Evolutionary conservation across 768 basidiomycete genomes (phyloP), one percentile per base, ranked within the genome.

Genomic region (Boletus rex-veris): DNA sequence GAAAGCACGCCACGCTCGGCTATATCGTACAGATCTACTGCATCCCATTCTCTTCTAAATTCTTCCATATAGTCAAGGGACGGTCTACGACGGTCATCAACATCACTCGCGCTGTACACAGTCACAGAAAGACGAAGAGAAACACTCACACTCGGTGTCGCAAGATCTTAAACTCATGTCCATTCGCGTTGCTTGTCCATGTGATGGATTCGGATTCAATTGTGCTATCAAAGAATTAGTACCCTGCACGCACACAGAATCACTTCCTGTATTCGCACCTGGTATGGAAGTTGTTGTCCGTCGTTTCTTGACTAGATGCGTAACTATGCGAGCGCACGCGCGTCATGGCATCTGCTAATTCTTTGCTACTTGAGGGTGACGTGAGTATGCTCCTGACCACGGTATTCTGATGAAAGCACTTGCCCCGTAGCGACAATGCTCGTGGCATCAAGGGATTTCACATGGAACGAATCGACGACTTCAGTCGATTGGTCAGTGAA

Each of bases 1-100:
- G 10, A 14, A 14, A 57, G 4, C n/a, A 4, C 3, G 33, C 50
- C 53, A 9, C 31, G 37, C 35, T 60, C 41, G 1, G 58, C 55
- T 26, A 51, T 38, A 15, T 54, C 62, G 14, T 51, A 43, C 16
- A 43, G 37, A 39, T 50, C 52, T 21, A 57, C 47, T 3, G 18
- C 24, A 10, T 4, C 18, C 41, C 31, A 19, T 36, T 33, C 41
- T 11, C 18, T 19, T 33, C 26, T 41, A 30, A 35, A 41, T 31
- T 37, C 48, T 4, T 57, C 58, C 33, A 57, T 5, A 24, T 41
- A 36, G 19, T 50, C 48, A 7, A 54, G 15, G 37, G 49, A 63
- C 2, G 52, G 52, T 10, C 61, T 62, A 33, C 4, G 5, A 4
- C 28, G 49, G n/a, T 4, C 15, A n/a, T 46, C 37, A 55, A 5